phyloP scores from a whole-genome alignment of 2,329 filamentous ascomycete species.

The Teratosphaeria gauchensis region DNA sequence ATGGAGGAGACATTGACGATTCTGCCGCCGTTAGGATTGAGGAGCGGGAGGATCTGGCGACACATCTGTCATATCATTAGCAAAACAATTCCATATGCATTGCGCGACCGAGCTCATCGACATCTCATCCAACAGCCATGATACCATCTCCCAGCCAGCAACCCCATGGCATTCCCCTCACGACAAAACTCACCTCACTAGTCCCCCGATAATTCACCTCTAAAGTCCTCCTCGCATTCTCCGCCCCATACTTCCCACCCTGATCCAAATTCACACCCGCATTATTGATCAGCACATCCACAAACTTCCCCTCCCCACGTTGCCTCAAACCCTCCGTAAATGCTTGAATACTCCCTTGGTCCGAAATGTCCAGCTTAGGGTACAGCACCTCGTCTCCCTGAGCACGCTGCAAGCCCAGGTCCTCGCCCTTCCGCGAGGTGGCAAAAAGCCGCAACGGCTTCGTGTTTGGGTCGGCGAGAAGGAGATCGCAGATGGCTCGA shows the following conservation, averaged over 20 bases:
- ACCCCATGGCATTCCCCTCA: not conserved
- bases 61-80: slow-evolving; percentile 17
- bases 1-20: slow-evolving; percentile 29
- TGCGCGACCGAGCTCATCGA: too few relatives aligned
- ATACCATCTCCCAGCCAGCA: not conserved
- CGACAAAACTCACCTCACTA: slow-evolving; percentile 15
- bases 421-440: slow-evolving; percentile 22
- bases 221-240: slow-evolving; percentile 23
- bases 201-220: slow-evolving; percentile 29
- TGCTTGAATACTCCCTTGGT: slow-evolving; percentile 16
- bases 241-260: slow-evolving; percentile 16
- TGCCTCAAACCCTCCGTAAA: slow-evolving; percentile 19
- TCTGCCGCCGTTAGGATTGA: slow-evolving; percentile 16
- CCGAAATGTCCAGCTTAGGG: slow-evolving; percentile 23
- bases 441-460: slow-evolving; percentile 23
- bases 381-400: slow-evolving; percentile 15
- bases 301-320: slow-evolving; percentile 7
- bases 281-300: slow-evolving; percentile 31
- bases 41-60: slow-evolving; percentile 22
- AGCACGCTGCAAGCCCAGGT: slow-evolving; percentile 12
- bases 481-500: slow-evolving; percentile 24
- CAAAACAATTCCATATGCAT: not conserved
- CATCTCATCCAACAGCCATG: not conserved
- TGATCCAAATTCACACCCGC: slow-evolving; percentile 26
- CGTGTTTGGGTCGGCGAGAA: slow-evolving; percentile 16